Evolutionary conservation across 441 rosid genomes (phyloP).

Genomic region (Populus hybrid): DNA sequence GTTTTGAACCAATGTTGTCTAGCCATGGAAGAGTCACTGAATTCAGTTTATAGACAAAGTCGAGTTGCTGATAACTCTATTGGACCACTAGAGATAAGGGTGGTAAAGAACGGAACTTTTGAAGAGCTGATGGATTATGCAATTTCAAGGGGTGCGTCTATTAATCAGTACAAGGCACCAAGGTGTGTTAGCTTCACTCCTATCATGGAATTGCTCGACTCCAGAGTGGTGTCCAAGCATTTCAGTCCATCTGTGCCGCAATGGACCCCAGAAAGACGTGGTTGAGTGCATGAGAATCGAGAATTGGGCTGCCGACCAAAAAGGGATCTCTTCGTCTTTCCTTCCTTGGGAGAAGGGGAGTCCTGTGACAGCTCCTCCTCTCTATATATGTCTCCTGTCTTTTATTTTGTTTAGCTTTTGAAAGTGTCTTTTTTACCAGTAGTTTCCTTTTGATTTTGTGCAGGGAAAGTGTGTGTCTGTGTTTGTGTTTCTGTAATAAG

Average conservation of each 20-base stretch:
- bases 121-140: slow-evolving; percentile 97
- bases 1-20: slow-evolving; percentile 60
- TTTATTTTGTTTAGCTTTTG: slow-evolving; percentile 13
- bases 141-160: slow-evolving; percentile 89
- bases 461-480: background rate
- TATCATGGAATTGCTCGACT: slow-evolving; percentile 82
- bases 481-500: slow-evolving; percentile 26
- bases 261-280: slow-evolving; percentile 78
- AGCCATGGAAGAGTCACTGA: slow-evolving; percentile 80
- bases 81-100: slow-evolving; percentile 78
- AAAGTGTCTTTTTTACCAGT: slow-evolving; percentile 13
- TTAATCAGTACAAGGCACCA: slow-evolving; percentile 92
- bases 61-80: slow-evolving; percentile 80
- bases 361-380: slow-evolving; percentile 2
- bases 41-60: slow-evolving; percentile 83
- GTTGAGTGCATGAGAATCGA: slow-evolving; percentile 17
- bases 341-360: background rate
- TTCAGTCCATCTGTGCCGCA: slow-evolving; percentile 71
- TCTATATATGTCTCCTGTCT: slow-evolving; percentile 4
- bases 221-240: slow-evolving; percentile 62
- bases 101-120: slow-evolving; percentile 77
- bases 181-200: slow-evolving; percentile 90
- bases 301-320: background rate
- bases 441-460: background rate
- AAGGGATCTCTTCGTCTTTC: background rate